Base-by-base conservation (phyloP, 2,329 filamentous ascomycete genomes). In the Diaporthe helianthi region DNA sequence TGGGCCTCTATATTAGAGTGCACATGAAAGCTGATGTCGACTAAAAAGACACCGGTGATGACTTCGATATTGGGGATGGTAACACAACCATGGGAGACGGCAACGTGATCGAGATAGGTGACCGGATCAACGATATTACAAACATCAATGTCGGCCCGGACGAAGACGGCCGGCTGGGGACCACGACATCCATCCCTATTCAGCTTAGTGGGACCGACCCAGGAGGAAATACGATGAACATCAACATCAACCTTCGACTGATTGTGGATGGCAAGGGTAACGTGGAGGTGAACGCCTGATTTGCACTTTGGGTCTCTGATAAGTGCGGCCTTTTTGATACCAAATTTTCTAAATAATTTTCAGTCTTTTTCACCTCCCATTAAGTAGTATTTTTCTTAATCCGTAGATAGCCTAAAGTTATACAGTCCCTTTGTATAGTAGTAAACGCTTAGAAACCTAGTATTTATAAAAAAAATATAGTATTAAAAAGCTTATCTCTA, bases 161-260 rank as follows among this genome's bases (percentile, higher is more conserved):
- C 13, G 10, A 44, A 2, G 9, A 55, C 17, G 22, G n/a, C 31
- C 31, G 31, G 13, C 38, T 58, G 10, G 54, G 54, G n/a, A 58
- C 26, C 22, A 4, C 22, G 17, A 58, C 54, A 8, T 19, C 36
- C 13, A 58, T 58, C 2, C 54, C 54, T n/a, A 58, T 58, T 44
- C 54, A 58, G 24, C 2, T 58, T 22, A 58, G 54, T 24, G 54
- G 54, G 13, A 58, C 10, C 19, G 51, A n/a, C 13, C 6, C 19
- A 1, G 24, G 15, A 4, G 36, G 54, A 36, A 58, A 44, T 4
- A n/a, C 33, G 36, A 58, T 58, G 54, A 58, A 58, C 8, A 44
- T 58, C 36, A 58, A 58, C 9, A 44, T 58, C 24, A 58, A 58
- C 15, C 54, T 58, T n/a, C 36, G 54, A 41, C 54, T 58, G 8